Evolutionary conservation across 352 stramenopile genomes (phyloP), one percentile per base, ranked within the genome.

Genomic region (Pythium utonaiense): DNA sequence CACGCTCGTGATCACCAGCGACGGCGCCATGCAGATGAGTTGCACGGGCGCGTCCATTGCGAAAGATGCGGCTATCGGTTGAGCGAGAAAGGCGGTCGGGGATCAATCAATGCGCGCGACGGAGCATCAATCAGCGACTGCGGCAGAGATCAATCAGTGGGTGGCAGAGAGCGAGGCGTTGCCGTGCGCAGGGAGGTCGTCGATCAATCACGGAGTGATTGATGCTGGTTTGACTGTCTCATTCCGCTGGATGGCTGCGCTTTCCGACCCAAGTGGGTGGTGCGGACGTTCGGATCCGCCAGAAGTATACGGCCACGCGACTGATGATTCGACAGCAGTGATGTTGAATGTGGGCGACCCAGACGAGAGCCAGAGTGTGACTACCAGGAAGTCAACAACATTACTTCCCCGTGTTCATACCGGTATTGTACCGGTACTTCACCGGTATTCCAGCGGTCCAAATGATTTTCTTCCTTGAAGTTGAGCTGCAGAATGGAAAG

Each of bases 1-100:
- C 27, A 80, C 62, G 60, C 75, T 83, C 12, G 78, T 71, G 72
- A 88, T 80, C 25, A 86, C 75, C 6, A 88, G 68, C 68, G 78
- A 73, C 57, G 74, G 55, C 33, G 59, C 44, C 47, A 88, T 62
- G 59, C 78, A 86, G 22, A 88, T 70, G 21, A 88, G 70, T 60
- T 88, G 74, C 67, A 88, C 78, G 33, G 73, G 68, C n/a, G 66
- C 62, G 50, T 72, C 31, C 21, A 55, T 67, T 36, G 61, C 69
- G 17, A 21, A 16, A 30, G 25, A 30, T 30, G 49, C 17, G 31
- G 38, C 42, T 33, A 33, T 9, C 5, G 28, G 28, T 10, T 10
- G 5, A 9, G 28, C 28, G 28, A 33, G 28, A 33, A 33, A 33
- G 28, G 28, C 28, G 28, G 28, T 5, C 28, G 3, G 27, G 14